These are phyloP conservation scores for Borealophlyctis nickersoniae DNA, from an alignment of 192 early-diverging fungal genomes.

Conservation along the genomic window DNA sequence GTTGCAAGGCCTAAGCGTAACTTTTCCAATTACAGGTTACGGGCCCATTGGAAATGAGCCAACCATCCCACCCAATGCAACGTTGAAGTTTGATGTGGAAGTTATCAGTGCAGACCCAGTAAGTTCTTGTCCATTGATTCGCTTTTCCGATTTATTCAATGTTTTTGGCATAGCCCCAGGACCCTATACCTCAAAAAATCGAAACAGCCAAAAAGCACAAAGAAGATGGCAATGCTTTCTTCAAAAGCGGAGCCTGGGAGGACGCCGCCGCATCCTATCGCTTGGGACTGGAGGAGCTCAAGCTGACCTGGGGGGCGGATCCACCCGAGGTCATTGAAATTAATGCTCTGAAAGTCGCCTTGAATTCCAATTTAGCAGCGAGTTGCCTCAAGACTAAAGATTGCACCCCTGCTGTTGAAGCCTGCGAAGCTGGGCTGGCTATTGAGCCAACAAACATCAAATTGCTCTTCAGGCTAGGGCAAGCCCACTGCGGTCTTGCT, in stretches of 20 bases:
- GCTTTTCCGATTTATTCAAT: no score
- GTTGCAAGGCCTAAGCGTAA: no score
- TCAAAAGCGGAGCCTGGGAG: slow-evolving; percentile 20
- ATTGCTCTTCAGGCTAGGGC: slow-evolving; percentile 3
- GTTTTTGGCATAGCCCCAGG: slow-evolving; percentile 22
- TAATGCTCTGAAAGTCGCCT: slow-evolving; percentile 11
- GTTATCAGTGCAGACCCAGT: slow-evolving; percentile 30
- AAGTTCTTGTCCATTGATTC: no score
- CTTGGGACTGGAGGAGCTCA: slow-evolving; percentile 17
- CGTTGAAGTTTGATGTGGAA: slow-evolving; percentile 59
- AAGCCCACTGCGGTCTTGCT: neutral
- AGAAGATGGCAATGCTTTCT: slow-evolving; percentile 29
- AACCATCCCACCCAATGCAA: slow-evolving; percentile 60
- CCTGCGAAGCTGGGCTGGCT: slow-evolving; percentile 25
- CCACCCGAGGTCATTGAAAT: slow-evolving; percentile 17
- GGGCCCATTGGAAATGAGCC: slow-evolving; percentile 60
- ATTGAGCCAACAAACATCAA: slow-evolving; percentile 8
- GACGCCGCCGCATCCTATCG: slow-evolving; percentile 14
- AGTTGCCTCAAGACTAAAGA: slow-evolving; percentile 23
- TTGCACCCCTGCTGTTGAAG: slow-evolving; percentile 13
- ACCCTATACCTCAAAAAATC: slow-evolving; percentile 7
- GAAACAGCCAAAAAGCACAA: slow-evolving; percentile 24
- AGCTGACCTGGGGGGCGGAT: slow-evolving; percentile 30
- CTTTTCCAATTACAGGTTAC: slow-evolving; percentile 39
- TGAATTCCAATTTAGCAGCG: slow-evolving; percentile 34